Evolutionary conservation across 83 land plant species (phyloP), one percentile per base, ranked within the genome.

Genomic region (Picea abies): DNA sequence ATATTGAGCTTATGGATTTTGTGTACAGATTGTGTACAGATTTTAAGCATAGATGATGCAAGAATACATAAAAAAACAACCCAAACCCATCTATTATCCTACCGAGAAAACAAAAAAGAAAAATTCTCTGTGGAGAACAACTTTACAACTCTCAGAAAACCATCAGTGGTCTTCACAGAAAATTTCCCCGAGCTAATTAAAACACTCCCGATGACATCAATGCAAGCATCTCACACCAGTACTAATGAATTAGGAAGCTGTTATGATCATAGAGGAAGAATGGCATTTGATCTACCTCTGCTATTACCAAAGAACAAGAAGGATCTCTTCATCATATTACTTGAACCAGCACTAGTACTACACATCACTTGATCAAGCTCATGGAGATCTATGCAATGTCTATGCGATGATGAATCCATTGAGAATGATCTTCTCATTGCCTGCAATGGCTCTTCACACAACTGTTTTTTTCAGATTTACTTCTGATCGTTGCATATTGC

Each of bases 371-470:
- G 44, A 41, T 64, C 63, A 58, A 68, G 79, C 66, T 66, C 26
- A 22, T 70, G 76, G 37, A 19, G 66, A 20, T 84, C 86, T 20
- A 32, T 12, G 52, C 79, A 84, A 70, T 56, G 84, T 15, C 84
- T 82, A 76, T 91, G 91, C 1, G 61, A 65, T 10, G 88, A 85
- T 4, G 93, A 91, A 76, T 87, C 91, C 89, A 89, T 39, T 12
- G 93, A 91, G 78, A 91, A 79, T 12, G 93, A 91, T 82, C 93
- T 91, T 79, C 91, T 87, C 32, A 87, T 77, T 1, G 88, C 86
- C 60, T 87, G 86, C 35, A 84, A 1, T 39, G 76, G 20, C 4
- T 71, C 76, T 29, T 15, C 3, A 29, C 25, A 20, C 29, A 86
- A 91, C 62, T 78, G 80, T 64, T 91, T 89, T 70, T 79, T 41